Percentiles rank a stretch among this genome's conserved stretches.
These are phyloP conservation scores for Rhodotorula taiwanensis DNA, from an alignment of 768 basidiomycete genomes.

Conservation along the genomic window DNA sequence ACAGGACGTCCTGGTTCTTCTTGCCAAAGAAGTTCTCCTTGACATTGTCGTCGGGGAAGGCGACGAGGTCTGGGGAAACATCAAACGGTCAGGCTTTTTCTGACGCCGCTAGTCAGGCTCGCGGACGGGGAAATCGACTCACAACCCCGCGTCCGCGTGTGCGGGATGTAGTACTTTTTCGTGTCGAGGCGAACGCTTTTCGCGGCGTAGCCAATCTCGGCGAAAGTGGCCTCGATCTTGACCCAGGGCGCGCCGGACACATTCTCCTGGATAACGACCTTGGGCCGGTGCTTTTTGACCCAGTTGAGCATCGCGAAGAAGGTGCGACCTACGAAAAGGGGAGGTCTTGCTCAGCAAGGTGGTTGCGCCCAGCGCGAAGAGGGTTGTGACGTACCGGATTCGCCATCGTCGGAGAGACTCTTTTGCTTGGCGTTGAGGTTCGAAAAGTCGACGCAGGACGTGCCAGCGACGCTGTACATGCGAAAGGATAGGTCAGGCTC, in stretches of 20 bases:
- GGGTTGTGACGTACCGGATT: slow-evolving; percentile 53
- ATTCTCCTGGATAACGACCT: slow-evolving; percentile 89
- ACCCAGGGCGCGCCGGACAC: slow-evolving; percentile 87
- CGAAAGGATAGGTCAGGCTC: neutral
- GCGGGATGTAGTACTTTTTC: slow-evolving; percentile 76
- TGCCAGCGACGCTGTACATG: slow-evolving; percentile 61
- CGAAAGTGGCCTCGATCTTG: slow-evolving; percentile 67
- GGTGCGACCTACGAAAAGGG: slow-evolving; percentile 54
- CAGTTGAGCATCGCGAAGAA: slow-evolving; percentile 93
- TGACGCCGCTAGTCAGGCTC: neutral
- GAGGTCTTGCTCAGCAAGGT: neutral
- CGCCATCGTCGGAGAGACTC: slow-evolving; percentile 78
- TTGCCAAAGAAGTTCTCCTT: slow-evolving; percentile 50
- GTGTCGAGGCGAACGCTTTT: slow-evolving; percentile 65
- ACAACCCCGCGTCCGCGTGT: slow-evolving; percentile 80
- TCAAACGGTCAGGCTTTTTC: neutral
- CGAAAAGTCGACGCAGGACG: slow-evolving; percentile 96
- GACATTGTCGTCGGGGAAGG: slow-evolving; percentile 56
- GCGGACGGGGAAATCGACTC: neutral
- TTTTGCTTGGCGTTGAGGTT: slow-evolving; percentile 89
- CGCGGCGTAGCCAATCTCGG: slow-evolving; percentile 67
- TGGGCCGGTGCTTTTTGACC: slow-evolving; percentile 77
- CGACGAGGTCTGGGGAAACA: slow-evolving; percentile 54
- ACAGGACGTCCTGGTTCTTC: neutral
- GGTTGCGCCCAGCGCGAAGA: neutral